Conservation (phyloP, 768 basidiomycete species). For the Termitomyces sp. region DNA sequence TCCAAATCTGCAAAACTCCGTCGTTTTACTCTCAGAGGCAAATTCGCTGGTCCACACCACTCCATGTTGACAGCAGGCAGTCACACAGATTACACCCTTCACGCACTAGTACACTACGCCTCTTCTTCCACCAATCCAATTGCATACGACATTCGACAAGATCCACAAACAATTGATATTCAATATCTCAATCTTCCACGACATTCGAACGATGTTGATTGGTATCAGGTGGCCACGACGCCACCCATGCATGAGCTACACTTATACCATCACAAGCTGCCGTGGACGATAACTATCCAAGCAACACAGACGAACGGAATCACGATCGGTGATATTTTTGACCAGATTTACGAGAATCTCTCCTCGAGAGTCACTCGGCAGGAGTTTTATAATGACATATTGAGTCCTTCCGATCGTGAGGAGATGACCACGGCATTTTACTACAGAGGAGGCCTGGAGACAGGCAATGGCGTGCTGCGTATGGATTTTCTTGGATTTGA, state of each 20-base stretch:
- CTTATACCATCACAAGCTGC: slow-evolving; percentile 43
- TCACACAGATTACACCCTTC: slow-evolving; percentile 5
- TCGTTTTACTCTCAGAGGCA: slow-evolving; percentile 2
- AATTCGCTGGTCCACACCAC: neutral
- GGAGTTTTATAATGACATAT: slow-evolving; percentile 42
- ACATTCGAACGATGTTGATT: slow-evolving; percentile 15
- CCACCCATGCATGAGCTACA: slow-evolving; percentile 42
- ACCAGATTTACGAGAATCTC: slow-evolving; percentile 34
- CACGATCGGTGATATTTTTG: slow-evolving; percentile 44
- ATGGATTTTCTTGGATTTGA: slow-evolving; percentile 48
- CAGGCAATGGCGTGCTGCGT: slow-evolving; percentile 30
- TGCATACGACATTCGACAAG: slow-evolving; percentile 12
- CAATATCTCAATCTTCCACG: slow-evolving; percentile 13
- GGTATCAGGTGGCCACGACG: slow-evolving; percentile 34
- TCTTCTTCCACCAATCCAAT: slow-evolving; percentile 8
- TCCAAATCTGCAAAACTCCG: neutral
- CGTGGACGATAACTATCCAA: slow-evolving; percentile 48
- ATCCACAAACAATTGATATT: slow-evolving; percentile 9
- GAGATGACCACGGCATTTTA: slow-evolving; percentile 33
- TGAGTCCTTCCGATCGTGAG: slow-evolving; percentile 38
- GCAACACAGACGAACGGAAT: slow-evolving; percentile 37
- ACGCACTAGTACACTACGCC: slow-evolving; percentile 9
- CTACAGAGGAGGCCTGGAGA: slow-evolving; percentile 27
- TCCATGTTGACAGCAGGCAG: neutral
- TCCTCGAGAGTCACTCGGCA: slow-evolving; percentile 29